Evolutionary conservation across 345 rosid species (phyloP), one percentile per base, ranked within the genome.

Genomic region (Citrus inodora): DNA sequence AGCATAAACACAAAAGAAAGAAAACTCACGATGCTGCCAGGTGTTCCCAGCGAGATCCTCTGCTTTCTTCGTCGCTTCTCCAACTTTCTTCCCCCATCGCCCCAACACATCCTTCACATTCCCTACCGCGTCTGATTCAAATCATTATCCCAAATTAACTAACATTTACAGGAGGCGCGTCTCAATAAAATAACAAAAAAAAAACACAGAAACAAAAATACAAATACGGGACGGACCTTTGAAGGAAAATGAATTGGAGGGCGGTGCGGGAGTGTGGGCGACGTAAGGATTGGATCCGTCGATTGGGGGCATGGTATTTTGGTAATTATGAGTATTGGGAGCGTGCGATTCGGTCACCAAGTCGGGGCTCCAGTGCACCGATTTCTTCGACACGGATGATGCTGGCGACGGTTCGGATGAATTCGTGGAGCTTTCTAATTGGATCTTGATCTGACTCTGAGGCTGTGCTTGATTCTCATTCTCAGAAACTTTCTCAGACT

Each of bases 301-400:
- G 73, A n/a, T 78, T 61, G 30, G 25, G 60, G 80, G 65, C 11
- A 76, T 73, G 16, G 38, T 28, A 35, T 71, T 62, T 74, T 81
- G 79, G 78, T 75, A 78, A 40, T 27, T 67, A 28, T 25, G 55
- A 67, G 21, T 27, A 25, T 28, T 56, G 79, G 82, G 30, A 61
- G 81, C 80, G 22, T 75, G 88, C 24, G 95, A 82, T 72, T 82
- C 89, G n/a, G 86, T 71, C 5, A 91, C 93, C 90, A 90, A 83
- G 40, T 87, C 90, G 75, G 95, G 90, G 81, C 90, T 91, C 97
- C 97, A 91, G 74, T 81, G 90, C 14, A 91, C 95, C 76, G 90
- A 87, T 77, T 92, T 92, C 86, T 82, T 87, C 78, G 84, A 84
- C 46, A 65, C 85, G 61, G 91, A 82, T 60, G 67, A 37, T 10